Evolutionary conservation across 176 grass and related monocot species (phyloP).

Genomic region (Saccharum officinarum): DNA sequence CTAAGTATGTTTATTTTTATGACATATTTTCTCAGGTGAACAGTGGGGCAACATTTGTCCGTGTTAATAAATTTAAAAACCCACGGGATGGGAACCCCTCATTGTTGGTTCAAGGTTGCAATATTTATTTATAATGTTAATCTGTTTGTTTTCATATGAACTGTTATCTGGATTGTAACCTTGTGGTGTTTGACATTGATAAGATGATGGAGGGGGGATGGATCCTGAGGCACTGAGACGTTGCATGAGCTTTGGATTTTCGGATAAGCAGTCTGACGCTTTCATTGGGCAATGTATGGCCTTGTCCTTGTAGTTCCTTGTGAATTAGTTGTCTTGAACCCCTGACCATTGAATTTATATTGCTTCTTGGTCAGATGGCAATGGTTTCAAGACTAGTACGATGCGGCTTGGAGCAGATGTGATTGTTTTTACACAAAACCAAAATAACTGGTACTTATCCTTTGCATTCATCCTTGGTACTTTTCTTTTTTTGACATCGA

Average conservation of each 20-base stretch:
- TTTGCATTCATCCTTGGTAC: conserved; percentile 10
- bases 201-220: conserved; percentile 99
- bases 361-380: conserved; percentile 78
- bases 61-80: conserved; percentile 60
- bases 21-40: conserved; percentile 52
- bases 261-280: conserved; percentile 87
- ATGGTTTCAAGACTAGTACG: conserved; percentile 99
- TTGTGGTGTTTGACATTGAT: conserved; percentile 34
- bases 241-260: conserved; percentile 99
- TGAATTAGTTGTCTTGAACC: conserved; percentile 26
- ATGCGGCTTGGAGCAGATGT: conserved; percentile 98
- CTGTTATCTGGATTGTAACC: conserved; percentile 22
- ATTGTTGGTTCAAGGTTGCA: conserved; percentile 76
- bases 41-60: conserved; percentile 76
- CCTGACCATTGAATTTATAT: conserved; percentile 35
- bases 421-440: conserved; percentile 84
- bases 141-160: conserved; percentile 8
- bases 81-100: conserved; percentile 55
- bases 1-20: conserved; percentile 36
- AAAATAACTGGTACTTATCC: conserved; percentile 55
- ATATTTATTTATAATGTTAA: conserved; percentile 29
- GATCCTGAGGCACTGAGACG: conserved; percentile 68
- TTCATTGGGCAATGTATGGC: conserved; percentile 92
- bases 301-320: conserved; percentile 36
- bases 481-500: conserved; percentile 17